Base-by-base conservation (phyloP, 495 filamentous ascomycete species). In the Hypomontagnella submonticulosa region DNA sequence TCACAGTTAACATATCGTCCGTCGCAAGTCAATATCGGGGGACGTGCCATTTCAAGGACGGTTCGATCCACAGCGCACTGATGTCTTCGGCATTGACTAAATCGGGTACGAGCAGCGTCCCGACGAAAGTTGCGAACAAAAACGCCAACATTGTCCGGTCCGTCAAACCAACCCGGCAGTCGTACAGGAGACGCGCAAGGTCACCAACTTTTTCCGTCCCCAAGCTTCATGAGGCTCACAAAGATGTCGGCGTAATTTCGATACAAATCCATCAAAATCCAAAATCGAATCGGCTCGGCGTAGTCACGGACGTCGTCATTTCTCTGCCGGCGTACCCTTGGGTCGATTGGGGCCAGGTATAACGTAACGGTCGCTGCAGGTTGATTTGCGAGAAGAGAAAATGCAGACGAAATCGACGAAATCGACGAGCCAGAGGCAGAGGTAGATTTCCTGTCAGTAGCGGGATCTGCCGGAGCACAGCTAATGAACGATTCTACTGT, bases 31-130 rank as follows among this genome's bases (percentile, higher is more conserved):
- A 50, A 23, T 16, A 27, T 40, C 57, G 41, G 46, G 19, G 12
- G 38, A 77, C 77, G 53, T 77, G 77, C 79, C 79, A 81, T 57
- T 77, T 67, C 37, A 62, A 57, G 20, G 79, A 80, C 10, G 78
- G 76, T 41, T 79, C 74, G 55, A 81, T 73, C 79, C 78, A 80
- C 59, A 80, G 56, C 23, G 76, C 75, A 16, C 37, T 55, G 2
- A 57, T 44, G 46, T 58, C 67, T 43, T 61, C 68, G 41, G 72
- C 75, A 41, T 62, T 64, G 52, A 71, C 76, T 49, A 76, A 57
- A 67, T 60, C 61, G 41, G 75, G 71, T 55, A 69, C 66, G 63
- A 74, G 67, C 38, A 80, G 68, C 67, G 79, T 75, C 74, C 71
- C 77, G 65, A 79, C 66, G 66, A 77, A 69, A 60, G 55, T 61